Percentiles rank a stretch among this genome's conserved stretches.
Conservation (phyloP, 257 asterid species). For the Craterostigma plantagineum region DNA sequence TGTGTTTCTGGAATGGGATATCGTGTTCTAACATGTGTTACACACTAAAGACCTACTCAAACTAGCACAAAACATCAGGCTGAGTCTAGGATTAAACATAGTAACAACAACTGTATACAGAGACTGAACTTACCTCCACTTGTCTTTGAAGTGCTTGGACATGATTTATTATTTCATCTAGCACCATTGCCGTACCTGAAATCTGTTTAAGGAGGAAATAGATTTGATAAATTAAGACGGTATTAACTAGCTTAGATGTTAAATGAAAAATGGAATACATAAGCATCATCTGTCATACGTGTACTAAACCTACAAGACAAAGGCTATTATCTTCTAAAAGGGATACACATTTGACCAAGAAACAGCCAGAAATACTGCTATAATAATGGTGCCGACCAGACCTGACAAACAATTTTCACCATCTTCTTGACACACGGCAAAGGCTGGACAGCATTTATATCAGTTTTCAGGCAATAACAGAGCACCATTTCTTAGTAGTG, state of each 20-base stretch:
- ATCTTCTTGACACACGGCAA: too few species aligned
- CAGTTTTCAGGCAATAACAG: too few species aligned
- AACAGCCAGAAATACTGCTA: neutral
- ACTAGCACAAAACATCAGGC: neutral
- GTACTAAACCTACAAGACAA: too few species aligned
- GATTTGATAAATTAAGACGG: neutral
- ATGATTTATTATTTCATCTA: conserved; percentile 95
- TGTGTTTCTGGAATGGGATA: neutral
- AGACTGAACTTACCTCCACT: too few species aligned
- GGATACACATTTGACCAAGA: neutral
- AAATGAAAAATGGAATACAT: too few species aligned
- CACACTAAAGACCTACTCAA: neutral
- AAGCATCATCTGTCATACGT: too few species aligned
- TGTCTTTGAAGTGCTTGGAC: conserved; percentile 89
- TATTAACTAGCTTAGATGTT: too few species aligned
- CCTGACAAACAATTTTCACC: too few species aligned
- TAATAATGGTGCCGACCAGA: neutral
- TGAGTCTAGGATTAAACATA: conserved; percentile 5
- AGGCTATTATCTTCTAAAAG: too few species aligned
- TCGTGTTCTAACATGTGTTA: neutral
- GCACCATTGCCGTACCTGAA: conserved; percentile 92
- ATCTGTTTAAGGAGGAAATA: conserved; percentile 26
- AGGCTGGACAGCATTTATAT: too few species aligned
- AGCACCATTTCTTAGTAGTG: too few species aligned
- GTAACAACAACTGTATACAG: conserved; percentile 11